Percentiles rank a stretch among this genome's conserved stretches.
These are phyloP conservation scores for Fusarium sororula DNA, from an alignment of 2,329 filamentous ascomycete genomes.

Conservation along the genomic window DNA sequence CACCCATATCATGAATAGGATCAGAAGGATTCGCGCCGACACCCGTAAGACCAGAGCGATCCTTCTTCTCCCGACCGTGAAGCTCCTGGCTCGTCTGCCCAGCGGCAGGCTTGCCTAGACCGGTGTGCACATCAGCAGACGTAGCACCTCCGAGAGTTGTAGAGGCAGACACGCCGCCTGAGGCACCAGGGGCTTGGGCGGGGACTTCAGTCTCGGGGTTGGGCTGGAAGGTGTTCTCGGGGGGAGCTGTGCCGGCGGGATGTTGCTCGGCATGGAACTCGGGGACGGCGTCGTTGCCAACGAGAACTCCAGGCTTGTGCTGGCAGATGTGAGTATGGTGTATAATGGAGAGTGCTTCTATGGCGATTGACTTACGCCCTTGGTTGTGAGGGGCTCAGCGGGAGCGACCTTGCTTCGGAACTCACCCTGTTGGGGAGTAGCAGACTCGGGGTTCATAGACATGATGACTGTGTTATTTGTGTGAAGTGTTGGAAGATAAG, in stretches of 20 bases:
- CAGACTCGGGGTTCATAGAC: constrained; percentile 62
- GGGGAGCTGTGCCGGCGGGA: constrained; percentile 70
- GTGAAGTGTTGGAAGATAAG: neutral
- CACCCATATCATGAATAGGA: constrained; percentile 42
- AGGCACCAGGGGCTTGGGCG: constrained; percentile 46
- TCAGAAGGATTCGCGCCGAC: constrained; percentile 47
- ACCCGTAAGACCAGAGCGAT: constrained; percentile 51
- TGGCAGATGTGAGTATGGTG: constrained; percentile 45
- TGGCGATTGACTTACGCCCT: constrained; percentile 57
- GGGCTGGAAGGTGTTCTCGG: constrained; percentile 51
- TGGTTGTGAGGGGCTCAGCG: constrained; percentile 61
- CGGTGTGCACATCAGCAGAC: constrained; percentile 54
- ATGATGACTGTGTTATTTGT: constrained; percentile 43
- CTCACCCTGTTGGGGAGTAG: constrained; percentile 61
- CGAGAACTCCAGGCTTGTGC: constrained; percentile 71
- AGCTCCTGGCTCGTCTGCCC: constrained; percentile 55
- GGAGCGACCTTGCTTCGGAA: constrained; percentile 62
- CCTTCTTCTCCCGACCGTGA: constrained; percentile 50
- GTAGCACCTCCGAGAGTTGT: constrained; percentile 57
- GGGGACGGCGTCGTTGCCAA: constrained; percentile 66
- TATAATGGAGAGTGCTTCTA: neutral
- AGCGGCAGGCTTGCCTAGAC: constrained; percentile 54
- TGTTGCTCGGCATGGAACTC: constrained; percentile 72
- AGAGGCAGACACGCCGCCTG: constrained; percentile 44
- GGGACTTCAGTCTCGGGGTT: constrained; percentile 49